Conservation (phyloP, 345 rosid species). For the Salix brachista region DNA sequence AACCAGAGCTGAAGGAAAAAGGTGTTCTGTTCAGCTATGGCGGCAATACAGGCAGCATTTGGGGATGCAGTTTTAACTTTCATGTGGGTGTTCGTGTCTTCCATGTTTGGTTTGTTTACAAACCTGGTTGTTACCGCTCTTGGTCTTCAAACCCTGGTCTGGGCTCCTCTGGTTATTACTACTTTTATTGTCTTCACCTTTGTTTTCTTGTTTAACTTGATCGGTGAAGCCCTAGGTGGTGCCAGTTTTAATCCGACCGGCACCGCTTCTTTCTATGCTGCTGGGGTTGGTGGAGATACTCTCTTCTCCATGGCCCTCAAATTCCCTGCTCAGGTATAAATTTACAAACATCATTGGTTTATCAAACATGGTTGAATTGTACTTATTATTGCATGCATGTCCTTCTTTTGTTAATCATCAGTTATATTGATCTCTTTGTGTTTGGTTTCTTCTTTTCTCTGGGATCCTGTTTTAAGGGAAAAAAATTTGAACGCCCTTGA, state of each 20-base stretch:
- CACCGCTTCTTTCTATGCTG: slow-evolving; percentile 78
- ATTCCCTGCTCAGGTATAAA: slow-evolving; percentile 56
- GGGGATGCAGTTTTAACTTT: slow-evolving; percentile 64
- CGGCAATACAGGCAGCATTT: slow-evolving; percentile 56
- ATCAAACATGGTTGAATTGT: background rate
- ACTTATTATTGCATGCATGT: background rate
- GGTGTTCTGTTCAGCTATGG: slow-evolving; percentile 30
- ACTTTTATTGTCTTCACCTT: slow-evolving; percentile 59
- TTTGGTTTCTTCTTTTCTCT: background rate
- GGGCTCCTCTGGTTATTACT: slow-evolving; percentile 50
- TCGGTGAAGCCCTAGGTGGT: slow-evolving; percentile 67
- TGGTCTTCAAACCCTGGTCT: slow-evolving; percentile 43
- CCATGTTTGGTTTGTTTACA: slow-evolving; percentile 60
- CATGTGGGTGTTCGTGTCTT: slow-evolving; percentile 68
- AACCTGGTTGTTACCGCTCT: slow-evolving; percentile 42
- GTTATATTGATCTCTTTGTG: background rate
- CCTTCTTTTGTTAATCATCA: background rate
- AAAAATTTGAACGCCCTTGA: background rate
- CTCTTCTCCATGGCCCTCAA: slow-evolving; percentile 84
- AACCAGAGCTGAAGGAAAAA: background rate
- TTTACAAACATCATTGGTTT: background rate
- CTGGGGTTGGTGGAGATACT: slow-evolving; percentile 65
- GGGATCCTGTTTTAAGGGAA: background rate
- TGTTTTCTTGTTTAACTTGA: slow-evolving; percentile 50
- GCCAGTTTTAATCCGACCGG: slow-evolving; percentile 93